Conservation (phyloP, 768 basidiomycete species). For the Hypsizygus marmoreus region DNA sequence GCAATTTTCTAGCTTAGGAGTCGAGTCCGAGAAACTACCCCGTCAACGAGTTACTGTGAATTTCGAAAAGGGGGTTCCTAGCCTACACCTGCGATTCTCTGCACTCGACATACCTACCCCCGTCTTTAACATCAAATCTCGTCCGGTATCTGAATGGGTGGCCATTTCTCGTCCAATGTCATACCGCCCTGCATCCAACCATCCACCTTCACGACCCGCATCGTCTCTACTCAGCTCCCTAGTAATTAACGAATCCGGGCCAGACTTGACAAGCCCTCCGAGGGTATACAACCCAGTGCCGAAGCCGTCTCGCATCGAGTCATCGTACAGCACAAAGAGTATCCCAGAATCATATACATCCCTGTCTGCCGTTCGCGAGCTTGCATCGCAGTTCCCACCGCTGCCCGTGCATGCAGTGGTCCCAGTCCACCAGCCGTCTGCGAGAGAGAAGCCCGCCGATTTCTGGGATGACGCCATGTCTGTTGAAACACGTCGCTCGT, state of each 20-base stretch:
- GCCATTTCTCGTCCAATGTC: not conserved
- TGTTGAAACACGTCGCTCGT: not conserved
- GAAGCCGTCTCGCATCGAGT: constrained; percentile 2
- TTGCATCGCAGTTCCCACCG: constrained; percentile 56
- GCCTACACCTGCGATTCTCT: constrained; percentile 59
- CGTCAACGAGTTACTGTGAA: constrained; percentile 52
- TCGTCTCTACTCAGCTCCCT: constrained; percentile 3
- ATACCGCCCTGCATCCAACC: not conserved
- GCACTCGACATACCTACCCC: constrained; percentile 43
- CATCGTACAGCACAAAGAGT: constrained; percentile 15
- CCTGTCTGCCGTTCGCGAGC: constrained; percentile 47
- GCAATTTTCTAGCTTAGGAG: not conserved
- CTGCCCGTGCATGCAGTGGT: constrained; percentile 39
- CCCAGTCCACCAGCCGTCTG: constrained; percentile 10
- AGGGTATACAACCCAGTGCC: not conserved
- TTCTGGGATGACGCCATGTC: constrained; percentile 14
- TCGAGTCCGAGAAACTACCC: constrained; percentile 3
- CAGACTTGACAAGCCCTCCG: not conserved
- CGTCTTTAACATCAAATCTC: constrained; percentile 25
- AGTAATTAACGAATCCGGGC: not conserved
- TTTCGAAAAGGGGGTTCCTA: constrained; percentile 48
- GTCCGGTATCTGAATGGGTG: constrained; percentile 22
- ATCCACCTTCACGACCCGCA: not conserved
- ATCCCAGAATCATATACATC: constrained; percentile 42
- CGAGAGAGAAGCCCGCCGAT: not conserved